Evolutionary conservation across 805 yeast species (phyloP), one percentile per base, ranked within the genome.

Genomic region (Candida lessepsii): DNA sequence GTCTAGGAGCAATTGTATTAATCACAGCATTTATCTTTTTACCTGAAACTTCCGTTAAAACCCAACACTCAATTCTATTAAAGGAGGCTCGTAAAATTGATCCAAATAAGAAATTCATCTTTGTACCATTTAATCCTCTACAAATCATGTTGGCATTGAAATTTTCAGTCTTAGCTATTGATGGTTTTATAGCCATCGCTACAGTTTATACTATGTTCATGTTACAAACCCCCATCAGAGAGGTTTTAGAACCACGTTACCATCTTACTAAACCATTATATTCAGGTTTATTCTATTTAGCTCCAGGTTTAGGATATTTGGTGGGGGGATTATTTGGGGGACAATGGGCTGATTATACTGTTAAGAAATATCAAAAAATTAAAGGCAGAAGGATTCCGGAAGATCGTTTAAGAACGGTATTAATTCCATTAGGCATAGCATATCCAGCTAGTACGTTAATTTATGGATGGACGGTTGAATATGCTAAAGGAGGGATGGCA

Each of bases 221-320:
- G 3, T 47, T 76, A 14, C 54, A 76, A 38, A 78, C 83, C 0
- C 83, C 83, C 1, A 76, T 78, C 30, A 54, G 81, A 47, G 65
- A 70, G 31, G 78, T 78, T 8, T 67, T 78, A 39, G 76, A 76
- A 48, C 83, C 83, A 3, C 52, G 82, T 40, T 78, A 77, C 57
- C 50, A 70, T 29, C 55, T 78, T 21, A 61, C 61, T 0, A 50
- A 66, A 14, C 82, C 83, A 0, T 51, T 78, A 2, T 66, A 65
- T 42, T 75, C 79, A 29, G 71, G 79, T 0, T 54, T 78, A 15
- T 77, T 78, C 49, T 78, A 78, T 47, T 52, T 78, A 3, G 73
- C 82, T 3, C 81, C 83, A 0, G 83, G 82, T 1, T 10, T 56
- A n/a, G 84, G 84, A 0, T 76, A 74, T 46, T 32, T 76, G 1